A percentile compares a stretch with the other conserved stretches of the same genome.
Conservation (phyloP, 108 stramenopile genomes). For the Cyclotella cryptica region DNA sequence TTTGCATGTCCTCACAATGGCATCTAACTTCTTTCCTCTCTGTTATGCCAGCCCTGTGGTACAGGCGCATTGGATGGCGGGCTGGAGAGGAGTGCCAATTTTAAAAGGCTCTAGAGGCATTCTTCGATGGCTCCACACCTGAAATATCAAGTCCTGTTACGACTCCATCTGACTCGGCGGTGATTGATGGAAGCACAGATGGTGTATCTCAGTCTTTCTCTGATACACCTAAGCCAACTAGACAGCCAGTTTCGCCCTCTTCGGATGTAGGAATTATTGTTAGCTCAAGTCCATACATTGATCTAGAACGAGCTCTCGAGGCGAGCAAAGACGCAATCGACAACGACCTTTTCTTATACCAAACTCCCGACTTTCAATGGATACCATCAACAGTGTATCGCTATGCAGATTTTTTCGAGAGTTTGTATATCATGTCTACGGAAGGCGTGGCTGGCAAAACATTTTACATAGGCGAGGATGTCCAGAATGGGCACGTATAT, state of each 20-base stretch:
- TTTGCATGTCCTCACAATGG: no score
- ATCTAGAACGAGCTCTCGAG: slow-evolving; percentile 9
- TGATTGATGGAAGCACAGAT: not conserved
- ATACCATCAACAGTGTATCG: slow-evolving; percentile 26
- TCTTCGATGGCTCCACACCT: slow-evolving; percentile 22
- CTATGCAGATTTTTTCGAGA: slow-evolving; percentile 6
- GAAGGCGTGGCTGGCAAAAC: slow-evolving; percentile 24
- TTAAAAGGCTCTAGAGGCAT: slow-evolving; percentile 37
- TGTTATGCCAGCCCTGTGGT: slow-evolving; percentile 37
- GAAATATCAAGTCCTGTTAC: not conserved
- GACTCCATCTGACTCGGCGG: not conserved
- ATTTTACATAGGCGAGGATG: no score
- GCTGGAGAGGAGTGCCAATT: slow-evolving; percentile 32
- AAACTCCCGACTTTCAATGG: slow-evolving; percentile 24
- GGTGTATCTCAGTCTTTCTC: not conserved
- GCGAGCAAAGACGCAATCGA: slow-evolving; percentile 17
- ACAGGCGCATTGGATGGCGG: slow-evolving; percentile 36
- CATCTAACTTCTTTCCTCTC: no score
- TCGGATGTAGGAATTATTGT: not conserved
- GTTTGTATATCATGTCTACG: slow-evolving; percentile 4
- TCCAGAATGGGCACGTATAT: no score
- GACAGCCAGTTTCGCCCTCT: not conserved
- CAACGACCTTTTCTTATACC: slow-evolving; percentile 33
- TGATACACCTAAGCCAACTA: not conserved
- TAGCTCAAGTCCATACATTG: not conserved